Evolutionary conservation across 2,329 filamentous ascomycete species (phyloP).

Genomic region (Exophiala bonariae): DNA sequence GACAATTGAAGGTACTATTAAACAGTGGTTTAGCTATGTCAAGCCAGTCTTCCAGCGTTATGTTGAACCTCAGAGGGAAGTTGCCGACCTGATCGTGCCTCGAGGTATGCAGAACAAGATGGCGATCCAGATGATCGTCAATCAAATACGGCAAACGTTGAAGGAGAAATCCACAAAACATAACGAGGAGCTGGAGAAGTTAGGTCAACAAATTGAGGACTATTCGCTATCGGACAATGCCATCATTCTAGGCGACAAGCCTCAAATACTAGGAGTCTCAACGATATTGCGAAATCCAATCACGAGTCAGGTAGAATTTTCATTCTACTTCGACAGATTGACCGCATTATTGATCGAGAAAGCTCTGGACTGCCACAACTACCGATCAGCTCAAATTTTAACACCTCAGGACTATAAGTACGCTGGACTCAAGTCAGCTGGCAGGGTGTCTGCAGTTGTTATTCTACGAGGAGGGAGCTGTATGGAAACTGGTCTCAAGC

Average conservation of each 20-base stretch:
- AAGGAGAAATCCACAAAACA: conserved; percentile 83
- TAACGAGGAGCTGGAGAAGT: conserved; percentile 71
- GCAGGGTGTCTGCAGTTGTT: conserved; percentile 80
- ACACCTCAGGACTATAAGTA: conserved; percentile 74
- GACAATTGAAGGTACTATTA: conserved; percentile 93
- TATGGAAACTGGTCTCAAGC: conserved; percentile 81
- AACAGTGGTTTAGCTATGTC: conserved; percentile 95
- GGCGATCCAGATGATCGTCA: conserved; percentile 88
- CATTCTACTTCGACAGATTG: conserved; percentile 94
- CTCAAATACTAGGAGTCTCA: conserved; percentile 83
- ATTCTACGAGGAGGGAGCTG: conserved; percentile 86
- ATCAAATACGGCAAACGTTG: conserved; percentile 86
- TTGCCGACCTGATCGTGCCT: conserved; percentile 83
- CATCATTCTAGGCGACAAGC: conserved; percentile 70
- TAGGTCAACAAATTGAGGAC: conserved; percentile 71
- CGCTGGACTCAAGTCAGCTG: conserved; percentile 67
- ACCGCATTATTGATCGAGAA: conserved; percentile 80
- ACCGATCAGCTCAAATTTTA: conserved; percentile 61
- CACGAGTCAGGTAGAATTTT: conserved; percentile 83
- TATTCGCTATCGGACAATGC: conserved; percentile 74
- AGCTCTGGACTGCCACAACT: conserved; percentile 75
- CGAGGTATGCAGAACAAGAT: conserved; percentile 92
- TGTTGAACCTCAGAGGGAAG: conserved; percentile 83
- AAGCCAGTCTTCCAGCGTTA: conserved; percentile 96
- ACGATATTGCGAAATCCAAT: conserved; percentile 82